Evolutionary conservation across 2,329 filamentous ascomycete genomes (phyloP).

Genomic region (Colletotrichum abscissum): DNA sequence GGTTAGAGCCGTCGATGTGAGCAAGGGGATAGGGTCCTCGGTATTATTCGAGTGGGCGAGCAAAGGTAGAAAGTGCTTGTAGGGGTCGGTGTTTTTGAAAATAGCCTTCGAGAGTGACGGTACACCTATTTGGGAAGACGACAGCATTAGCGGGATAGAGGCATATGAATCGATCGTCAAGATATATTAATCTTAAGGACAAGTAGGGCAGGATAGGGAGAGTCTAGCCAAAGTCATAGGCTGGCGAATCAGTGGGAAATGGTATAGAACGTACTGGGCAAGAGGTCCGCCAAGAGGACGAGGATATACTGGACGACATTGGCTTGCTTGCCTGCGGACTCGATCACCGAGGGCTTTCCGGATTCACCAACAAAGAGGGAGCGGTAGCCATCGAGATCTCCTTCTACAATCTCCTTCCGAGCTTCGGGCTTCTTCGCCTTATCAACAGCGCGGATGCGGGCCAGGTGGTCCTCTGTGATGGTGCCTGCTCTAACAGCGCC

Average conservation of each 20-base stretch:
- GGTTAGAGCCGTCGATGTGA: conserved; percentile 88
- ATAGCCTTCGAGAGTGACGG: conserved; percentile 83
- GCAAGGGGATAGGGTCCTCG: conserved; percentile 86
- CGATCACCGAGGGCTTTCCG: conserved; percentile 78
- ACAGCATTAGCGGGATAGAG: conserved; percentile 9
- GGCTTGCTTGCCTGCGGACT: conserved; percentile 84
- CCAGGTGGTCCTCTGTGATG: conserved; percentile 92
- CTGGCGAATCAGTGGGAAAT: neutral
- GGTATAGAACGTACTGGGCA: conserved; percentile 49
- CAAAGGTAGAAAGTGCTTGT: conserved; percentile 85
- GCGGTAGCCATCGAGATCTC: conserved; percentile 83
- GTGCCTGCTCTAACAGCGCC: conserved; percentile 93
- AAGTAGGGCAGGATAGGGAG: neutral
- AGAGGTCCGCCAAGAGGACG: conserved; percentile 86
- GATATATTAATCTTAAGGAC: neutral
- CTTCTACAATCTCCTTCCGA: conserved; percentile 83
- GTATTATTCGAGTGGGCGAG: conserved; percentile 80
- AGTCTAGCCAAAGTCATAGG: neutral
- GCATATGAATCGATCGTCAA: neutral
- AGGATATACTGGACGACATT: conserved; percentile 97
- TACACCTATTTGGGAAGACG: conserved; percentile 68
- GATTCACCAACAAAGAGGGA: conserved; percentile 81
- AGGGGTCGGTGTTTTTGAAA: conserved; percentile 80
- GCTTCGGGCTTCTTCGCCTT: conserved; percentile 90
- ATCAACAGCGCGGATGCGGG: conserved; percentile 96